Conservation (phyloP, 257 asterid species). For the Sherardia arvensis region DNA sequence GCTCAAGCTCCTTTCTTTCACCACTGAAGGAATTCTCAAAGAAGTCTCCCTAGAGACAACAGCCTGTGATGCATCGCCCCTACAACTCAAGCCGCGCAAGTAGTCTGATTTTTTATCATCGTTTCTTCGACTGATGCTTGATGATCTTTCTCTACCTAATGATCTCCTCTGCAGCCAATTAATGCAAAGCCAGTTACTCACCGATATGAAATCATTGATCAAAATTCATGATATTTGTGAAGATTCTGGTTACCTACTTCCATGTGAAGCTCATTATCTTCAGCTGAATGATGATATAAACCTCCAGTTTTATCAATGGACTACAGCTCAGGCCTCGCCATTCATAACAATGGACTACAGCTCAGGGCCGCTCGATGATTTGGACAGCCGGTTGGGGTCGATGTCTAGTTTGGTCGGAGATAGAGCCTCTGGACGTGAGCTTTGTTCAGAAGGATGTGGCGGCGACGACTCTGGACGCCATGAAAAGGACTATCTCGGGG, state of each 20-base stretch:
- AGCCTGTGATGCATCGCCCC: no score
- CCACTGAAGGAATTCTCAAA: conserved; percentile 18
- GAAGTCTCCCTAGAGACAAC: conserved; percentile 8
- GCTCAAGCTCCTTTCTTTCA: conserved; percentile 26
- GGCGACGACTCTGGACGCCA: conserved; percentile 74
- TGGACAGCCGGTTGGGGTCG: no score
- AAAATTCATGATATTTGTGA: no score
- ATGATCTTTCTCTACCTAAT: conserved; percentile 25
- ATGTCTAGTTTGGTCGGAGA: no score
- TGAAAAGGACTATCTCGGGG: conserved; percentile 92
- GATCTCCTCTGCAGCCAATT: conserved; percentile 34
- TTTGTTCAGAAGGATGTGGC: conserved; percentile 87
- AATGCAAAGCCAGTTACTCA: background rate
- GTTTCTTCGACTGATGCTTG: conserved; percentile 26
- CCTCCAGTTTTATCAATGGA: conserved; percentile 17
- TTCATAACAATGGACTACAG: no score
- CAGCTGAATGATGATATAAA: no score
- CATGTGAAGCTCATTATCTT: no score
- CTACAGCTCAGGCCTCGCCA: no score
- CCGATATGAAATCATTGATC: no score
- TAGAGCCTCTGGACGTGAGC: conserved; percentile 93
- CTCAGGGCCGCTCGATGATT: no score
- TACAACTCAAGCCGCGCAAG: no score
- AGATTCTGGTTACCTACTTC: no score
- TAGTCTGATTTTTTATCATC: conserved; percentile 37